Percentiles rank a stretch among this genome's conserved stretches.
Evolutionary conservation across 768 basidiomycete genomes (phyloP).

Genomic region (Trametes villosa): DNA sequence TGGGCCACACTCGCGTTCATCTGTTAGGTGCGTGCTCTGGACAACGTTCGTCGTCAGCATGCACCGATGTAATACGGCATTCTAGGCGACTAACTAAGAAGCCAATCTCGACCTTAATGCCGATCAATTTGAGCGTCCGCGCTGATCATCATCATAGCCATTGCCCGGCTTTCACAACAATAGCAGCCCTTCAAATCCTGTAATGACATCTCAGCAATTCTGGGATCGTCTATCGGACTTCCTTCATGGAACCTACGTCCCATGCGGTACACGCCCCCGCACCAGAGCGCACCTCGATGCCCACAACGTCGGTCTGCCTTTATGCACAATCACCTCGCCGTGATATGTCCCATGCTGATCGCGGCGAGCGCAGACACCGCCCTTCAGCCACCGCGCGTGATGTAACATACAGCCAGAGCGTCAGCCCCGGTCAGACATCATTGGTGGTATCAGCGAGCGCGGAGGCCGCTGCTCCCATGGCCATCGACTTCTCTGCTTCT

Average conservation of each 20-base stretch:
- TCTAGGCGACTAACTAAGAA: background rate
- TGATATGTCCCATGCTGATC: slow-evolving; percentile 2
- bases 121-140: background rate
- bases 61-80: background rate
- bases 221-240: no score
- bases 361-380: slow-evolving; percentile 5
- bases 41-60: no score
- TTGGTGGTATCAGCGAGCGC: slow-evolving; percentile 9
- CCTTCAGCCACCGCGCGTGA: background rate
- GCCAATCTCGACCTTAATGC: slow-evolving; percentile 6
- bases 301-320: no score
- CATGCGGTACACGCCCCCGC: no score
- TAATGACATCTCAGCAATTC: no score
- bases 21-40: no score
- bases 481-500: slow-evolving; percentile 5
- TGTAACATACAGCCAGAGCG: slow-evolving; percentile 3
- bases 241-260: background rate
- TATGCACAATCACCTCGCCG: background rate
- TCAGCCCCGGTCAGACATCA: slow-evolving; percentile 2
- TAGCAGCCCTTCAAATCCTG: no score
- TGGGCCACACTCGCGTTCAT: no score
- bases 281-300: no score
- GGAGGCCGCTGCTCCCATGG: background rate
- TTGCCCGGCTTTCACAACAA: background rate
- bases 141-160: background rate